Conservation (phyloP, 225 moss, liverwort and hornwort genomes). For the Lunularia cruciata region DNA sequence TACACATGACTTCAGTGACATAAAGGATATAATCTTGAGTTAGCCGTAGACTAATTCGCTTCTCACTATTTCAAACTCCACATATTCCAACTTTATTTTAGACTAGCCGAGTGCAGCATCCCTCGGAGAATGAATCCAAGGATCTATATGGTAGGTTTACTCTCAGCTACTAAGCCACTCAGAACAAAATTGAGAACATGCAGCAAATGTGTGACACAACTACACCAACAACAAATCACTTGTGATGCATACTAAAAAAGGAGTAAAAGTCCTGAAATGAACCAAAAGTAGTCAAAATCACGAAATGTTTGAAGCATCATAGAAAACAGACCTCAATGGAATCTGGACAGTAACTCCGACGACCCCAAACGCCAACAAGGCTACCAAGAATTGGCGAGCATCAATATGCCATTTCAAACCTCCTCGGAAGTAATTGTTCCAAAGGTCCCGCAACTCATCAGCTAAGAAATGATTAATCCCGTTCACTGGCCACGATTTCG, state of each 20-base stretch:
- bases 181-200: neutral
- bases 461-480: too few relatives aligned
- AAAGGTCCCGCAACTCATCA: too few relatives aligned
- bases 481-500: too few relatives aligned
- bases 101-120: too few relatives aligned
- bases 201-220: too few relatives aligned
- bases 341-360: constrained; percentile 16
- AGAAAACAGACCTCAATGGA: constrained; percentile 6
- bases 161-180: neutral
- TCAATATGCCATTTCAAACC: neutral
- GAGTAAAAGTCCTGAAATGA: neutral
- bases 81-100: too few relatives aligned
- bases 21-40: too few relatives aligned
- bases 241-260: neutral
- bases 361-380: neutral
- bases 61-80: too few relatives aligned
- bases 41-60: too few relatives aligned
- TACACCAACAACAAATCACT: neutral
- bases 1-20: too few relatives aligned
- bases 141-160: too few relatives aligned
- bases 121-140: too few relatives aligned
- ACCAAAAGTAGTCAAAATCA: neutral
- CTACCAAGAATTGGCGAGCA: neutral
- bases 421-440: neutral
- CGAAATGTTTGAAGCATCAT: neutral